These are phyloP conservation scores for Teratosphaeria viscida DNA, from an alignment of 2,329 filamentous ascomycete species.

Conservation along the genomic window DNA sequence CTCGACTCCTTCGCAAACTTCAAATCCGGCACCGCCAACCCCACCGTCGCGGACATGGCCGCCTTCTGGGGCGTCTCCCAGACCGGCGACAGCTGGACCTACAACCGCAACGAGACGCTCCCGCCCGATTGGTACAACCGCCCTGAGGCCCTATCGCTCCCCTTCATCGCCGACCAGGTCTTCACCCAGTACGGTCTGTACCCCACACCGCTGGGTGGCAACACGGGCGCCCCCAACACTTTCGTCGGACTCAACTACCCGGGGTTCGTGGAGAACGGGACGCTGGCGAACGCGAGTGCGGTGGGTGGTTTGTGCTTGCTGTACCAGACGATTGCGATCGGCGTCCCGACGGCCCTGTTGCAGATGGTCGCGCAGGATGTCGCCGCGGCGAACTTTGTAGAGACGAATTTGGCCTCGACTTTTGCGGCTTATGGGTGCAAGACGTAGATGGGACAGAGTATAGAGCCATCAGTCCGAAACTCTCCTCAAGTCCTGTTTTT, in stretches of 20 bases:
- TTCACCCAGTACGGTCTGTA: background rate
- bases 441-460: background rate
- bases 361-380: background rate
- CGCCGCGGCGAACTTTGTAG: background rate
- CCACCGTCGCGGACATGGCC: background rate
- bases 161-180: background rate
- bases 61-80: background rate
- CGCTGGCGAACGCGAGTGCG: background rate
- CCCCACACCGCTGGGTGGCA: background rate
- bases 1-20: constrained; percentile 1
- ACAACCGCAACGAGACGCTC: background rate
- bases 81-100: background rate
- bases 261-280: constrained; percentile 1
- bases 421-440: background rate
- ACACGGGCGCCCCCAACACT: constrained; percentile 1
- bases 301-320: background rate
- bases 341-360: background rate
- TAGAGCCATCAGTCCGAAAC: background rate
- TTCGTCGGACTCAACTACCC: constrained; percentile 3
- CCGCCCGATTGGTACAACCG: background rate
- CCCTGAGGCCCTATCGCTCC: background rate
- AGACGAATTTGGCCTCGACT: background rate
- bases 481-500: background rate
- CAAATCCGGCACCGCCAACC: constrained; percentile 1
- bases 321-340: background rate